Conservation (phyloP, 169 alveolate species). For the Ichthyophthirius multifiliis region DNA sequence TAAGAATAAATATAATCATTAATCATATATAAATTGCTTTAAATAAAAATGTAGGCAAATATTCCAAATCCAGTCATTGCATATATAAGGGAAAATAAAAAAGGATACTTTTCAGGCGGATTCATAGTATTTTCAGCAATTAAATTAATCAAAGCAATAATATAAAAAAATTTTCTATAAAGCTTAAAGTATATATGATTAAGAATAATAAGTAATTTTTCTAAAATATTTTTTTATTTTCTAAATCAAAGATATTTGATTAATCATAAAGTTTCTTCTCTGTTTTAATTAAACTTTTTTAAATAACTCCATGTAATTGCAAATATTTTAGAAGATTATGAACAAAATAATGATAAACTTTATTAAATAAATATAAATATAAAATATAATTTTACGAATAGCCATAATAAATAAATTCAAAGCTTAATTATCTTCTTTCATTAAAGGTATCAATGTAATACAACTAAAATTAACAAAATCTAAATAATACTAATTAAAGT, state of each 20-base stretch:
- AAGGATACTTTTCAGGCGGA: constrained; percentile 64
- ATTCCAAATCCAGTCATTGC: background rate
- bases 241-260: background rate
- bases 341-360: background rate
- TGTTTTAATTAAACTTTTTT: background rate
- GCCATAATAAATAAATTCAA: constrained; percentile 40
- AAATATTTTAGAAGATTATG: background rate
- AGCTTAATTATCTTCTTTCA: constrained; percentile 58
- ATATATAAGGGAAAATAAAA: constrained; percentile 36
- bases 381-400: constrained; percentile 22
- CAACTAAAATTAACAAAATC: constrained; percentile 47
- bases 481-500: constrained; percentile 40
- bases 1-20: background rate
- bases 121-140: constrained; percentile 42
- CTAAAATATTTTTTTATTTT: background rate
- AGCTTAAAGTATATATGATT: constrained; percentile 15
- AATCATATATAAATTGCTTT: background rate
- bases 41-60: background rate
- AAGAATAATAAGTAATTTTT: background rate
- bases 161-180: constrained; percentile 18
- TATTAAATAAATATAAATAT: background rate
- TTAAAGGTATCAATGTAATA: constrained; percentile 61
- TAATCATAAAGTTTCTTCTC: background rate
- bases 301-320: background rate
- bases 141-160: constrained; percentile 28